These are phyloP conservation scores for Scytalidium sp. DNA, from an alignment of 2,329 filamentous ascomycete species.

Conservation along the genomic window DNA sequence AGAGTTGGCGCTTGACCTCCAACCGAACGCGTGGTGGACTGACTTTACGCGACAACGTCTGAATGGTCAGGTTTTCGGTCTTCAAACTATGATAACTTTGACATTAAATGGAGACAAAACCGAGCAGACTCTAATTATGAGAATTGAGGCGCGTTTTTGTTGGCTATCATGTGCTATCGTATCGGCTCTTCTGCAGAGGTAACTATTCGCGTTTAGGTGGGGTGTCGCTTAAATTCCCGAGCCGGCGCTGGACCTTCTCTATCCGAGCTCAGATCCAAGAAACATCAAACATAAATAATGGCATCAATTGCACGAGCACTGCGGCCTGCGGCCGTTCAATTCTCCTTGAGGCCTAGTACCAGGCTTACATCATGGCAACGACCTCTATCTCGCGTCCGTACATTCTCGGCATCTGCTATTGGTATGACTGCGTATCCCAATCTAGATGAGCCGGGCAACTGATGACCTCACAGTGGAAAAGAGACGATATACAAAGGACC, in stretches of 20 bases:
- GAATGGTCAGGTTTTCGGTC: constrained; percentile 1
- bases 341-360: constrained; percentile 15
- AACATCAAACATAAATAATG: constrained; percentile 37
- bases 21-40: constrained; percentile 13
- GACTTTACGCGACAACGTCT: constrained; percentile 16
- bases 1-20: constrained; percentile 13
- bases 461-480: not conserved
- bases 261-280: constrained; percentile 2
- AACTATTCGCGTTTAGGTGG: constrained; percentile 12
- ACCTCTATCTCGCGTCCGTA: constrained; percentile 35
- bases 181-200: not conserved
- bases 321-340: constrained; percentile 31
- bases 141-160: constrained; percentile 14
- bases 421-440: constrained; percentile 32
- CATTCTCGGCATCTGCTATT: constrained; percentile 41
- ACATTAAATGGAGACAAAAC: constrained; percentile 6
- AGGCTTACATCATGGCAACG: constrained; percentile 18
- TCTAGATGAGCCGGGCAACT: constrained; percentile 6
- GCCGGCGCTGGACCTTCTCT: not conserved
- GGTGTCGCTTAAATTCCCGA: constrained; percentile 10
- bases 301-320: constrained; percentile 55
- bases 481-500: constrained; percentile 77
- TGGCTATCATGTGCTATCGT: constrained; percentile 10
- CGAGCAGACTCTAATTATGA: constrained; percentile 1
- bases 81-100: constrained; percentile 6